Percentiles rank a stretch among this genome's conserved stretches.
Conservation (phyloP, 2,329 filamentous ascomycete genomes). For the Hortaea sp. region DNA sequence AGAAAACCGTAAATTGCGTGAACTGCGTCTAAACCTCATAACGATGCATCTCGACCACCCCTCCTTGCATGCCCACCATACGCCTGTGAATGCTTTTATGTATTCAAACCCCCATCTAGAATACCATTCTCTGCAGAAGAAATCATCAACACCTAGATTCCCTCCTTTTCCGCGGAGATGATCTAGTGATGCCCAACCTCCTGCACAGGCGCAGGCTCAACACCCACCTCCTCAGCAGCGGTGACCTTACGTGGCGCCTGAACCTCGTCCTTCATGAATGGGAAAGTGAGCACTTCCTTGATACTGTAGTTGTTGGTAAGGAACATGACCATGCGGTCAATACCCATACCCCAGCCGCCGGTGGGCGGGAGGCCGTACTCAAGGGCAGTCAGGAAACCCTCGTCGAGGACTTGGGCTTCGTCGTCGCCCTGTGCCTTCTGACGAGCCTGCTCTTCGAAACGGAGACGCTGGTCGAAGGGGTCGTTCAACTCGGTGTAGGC, state of each 20-base stretch:
- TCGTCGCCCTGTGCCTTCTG: conserved; percentile 97
- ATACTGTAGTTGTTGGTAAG: conserved; percentile 92
- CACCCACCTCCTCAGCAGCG: conserved; percentile 53
- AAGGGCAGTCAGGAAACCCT: conserved; percentile 84
- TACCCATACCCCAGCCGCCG: conserved; percentile 84
- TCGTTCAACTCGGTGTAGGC: conserved; percentile 98
- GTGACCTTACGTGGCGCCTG: conserved; percentile 31
- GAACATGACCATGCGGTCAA: conserved; percentile 92
- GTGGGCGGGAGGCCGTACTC: conserved; percentile 90
- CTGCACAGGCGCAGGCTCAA: conserved; percentile 51
- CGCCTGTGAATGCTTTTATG: too few relatives aligned
- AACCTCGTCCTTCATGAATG: conserved; percentile 85
- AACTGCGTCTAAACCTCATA: too few relatives aligned
- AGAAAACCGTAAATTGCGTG: too few relatives aligned
- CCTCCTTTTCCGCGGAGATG: too few relatives aligned
- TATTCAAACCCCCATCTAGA: too few relatives aligned
- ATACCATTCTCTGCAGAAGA: too few relatives aligned
- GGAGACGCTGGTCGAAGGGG: conserved; percentile 83
- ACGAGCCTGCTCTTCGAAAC: conserved; percentile 87
- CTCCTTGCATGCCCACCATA: too few relatives aligned
- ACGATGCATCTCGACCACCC: too few relatives aligned
- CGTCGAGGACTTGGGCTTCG: conserved; percentile 90
- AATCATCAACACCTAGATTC: too few relatives aligned
- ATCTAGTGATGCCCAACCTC: conserved; percentile 21
- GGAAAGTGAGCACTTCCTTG: conserved; percentile 92